Evolutionary conservation across 1,139 yeast genomes (phyloP).

Genomic region (Casaregolazyma suthepensis): DNA sequence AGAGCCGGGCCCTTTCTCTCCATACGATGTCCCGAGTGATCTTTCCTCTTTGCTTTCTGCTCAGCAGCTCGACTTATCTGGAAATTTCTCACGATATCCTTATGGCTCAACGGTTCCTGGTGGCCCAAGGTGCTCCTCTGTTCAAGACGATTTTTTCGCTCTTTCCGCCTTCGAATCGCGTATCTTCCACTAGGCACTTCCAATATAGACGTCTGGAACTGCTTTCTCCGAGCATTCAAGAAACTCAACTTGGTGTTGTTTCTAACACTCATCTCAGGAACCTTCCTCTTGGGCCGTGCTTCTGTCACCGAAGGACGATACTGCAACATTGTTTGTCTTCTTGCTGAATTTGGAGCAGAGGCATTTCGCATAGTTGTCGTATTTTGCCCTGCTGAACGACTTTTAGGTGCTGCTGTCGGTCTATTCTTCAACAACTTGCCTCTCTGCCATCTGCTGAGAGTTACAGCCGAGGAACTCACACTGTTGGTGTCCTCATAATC

Average conservation of each 20-base stretch:
- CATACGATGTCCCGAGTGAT: background rate
- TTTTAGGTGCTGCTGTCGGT: background rate
- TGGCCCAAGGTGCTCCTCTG: background rate
- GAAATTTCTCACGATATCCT: background rate
- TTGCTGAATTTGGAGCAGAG: background rate
- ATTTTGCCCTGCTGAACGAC: background rate
- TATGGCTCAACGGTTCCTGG: background rate
- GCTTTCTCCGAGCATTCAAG: slow-evolving; percentile 5
- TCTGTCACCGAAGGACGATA: background rate
- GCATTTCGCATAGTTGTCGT: background rate
- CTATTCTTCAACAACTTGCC: slow-evolving; percentile 7
- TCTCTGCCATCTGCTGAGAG: slow-evolving; percentile 8
- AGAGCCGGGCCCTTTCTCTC: background rate
- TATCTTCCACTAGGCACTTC: slow-evolving; percentile 12
- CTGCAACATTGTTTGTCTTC: background rate
- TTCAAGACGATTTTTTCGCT: background rate
- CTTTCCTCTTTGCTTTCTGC: background rate
- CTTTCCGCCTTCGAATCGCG: slow-evolving; percentile 8
- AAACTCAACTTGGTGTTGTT: slow-evolving; percentile 4
- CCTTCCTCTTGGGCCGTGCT: background rate
- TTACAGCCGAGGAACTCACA: slow-evolving; percentile 6
- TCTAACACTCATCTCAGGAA: background rate
- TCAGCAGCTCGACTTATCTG: background rate
- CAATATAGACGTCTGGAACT: slow-evolving; percentile 11
- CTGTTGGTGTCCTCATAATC: slow-evolving; percentile 2